These are phyloP conservation scores for Malassezia restricta DNA, from an alignment of 1,284 basidiomycete genomes.

Conservation along the genomic window DNA sequence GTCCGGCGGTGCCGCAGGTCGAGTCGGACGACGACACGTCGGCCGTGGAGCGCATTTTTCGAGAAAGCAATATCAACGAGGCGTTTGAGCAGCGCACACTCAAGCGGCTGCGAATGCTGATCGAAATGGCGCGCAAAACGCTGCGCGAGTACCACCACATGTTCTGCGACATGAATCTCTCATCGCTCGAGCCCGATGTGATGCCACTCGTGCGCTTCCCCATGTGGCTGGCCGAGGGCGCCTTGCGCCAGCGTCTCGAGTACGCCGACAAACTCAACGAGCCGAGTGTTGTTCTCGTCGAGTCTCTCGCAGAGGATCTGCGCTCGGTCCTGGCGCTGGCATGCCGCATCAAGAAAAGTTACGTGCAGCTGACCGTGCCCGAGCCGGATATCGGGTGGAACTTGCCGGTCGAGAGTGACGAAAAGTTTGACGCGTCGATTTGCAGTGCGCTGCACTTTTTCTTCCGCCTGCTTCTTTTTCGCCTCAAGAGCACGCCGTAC, in stretches of 20 bases:
- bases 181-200: constrained; percentile 84
- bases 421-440: constrained; percentile 79
- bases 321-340: constrained; percentile 83
- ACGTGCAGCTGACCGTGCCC: constrained; percentile 69
- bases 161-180: constrained; percentile 74
- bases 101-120: constrained; percentile 70
- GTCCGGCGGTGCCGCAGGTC: not conserved
- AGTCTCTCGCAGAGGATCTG: constrained; percentile 88
- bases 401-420: constrained; percentile 70
- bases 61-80: constrained; percentile 84
- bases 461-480: constrained; percentile 88
- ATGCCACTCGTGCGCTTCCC: constrained; percentile 88
- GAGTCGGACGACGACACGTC: constrained; percentile 22
- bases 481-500: constrained; percentile 87
- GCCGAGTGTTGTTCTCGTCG: constrained; percentile 70
- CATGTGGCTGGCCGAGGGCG: constrained; percentile 81
- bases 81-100: constrained; percentile 90
- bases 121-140: constrained; percentile 73
- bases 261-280: constrained; percentile 75
- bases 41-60: constrained; percentile 86
- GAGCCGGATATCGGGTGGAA: constrained; percentile 80
- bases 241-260: constrained; percentile 73
- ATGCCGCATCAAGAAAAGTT: constrained; percentile 86
- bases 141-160: constrained; percentile 65
- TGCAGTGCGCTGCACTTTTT: constrained; percentile 78